A percentile compares a stretch with the other conserved stretches of the same genome.
These are phyloP conservation scores for Alternaria metachromatica DNA, from an alignment of 2,329 filamentous ascomycete genomes.

Conservation along the genomic window DNA sequence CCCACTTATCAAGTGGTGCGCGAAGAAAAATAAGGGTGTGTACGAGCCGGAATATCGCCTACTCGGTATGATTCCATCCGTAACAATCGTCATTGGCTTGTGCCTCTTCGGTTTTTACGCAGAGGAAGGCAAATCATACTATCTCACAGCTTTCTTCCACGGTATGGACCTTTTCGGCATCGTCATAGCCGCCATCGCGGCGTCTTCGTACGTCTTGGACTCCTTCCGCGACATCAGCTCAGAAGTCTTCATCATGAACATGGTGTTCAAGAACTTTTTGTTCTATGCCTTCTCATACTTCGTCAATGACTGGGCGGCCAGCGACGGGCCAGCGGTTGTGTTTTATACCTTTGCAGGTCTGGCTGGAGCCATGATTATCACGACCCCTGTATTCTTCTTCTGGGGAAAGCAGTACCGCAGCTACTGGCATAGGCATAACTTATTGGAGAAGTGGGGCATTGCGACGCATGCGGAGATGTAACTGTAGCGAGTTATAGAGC, in stretches of 20 bases:
- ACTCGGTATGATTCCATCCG: conserved; percentile 41
- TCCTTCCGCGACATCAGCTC: conserved; percentile 51
- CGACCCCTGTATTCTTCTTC: conserved; percentile 43
- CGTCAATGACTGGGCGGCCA: conserved; percentile 52
- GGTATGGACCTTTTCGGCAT: conserved; percentile 46
- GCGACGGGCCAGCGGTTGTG: conserved; percentile 43
- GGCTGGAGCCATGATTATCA: conserved; percentile 30
- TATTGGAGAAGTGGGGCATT: conserved; percentile 43
- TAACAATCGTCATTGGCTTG: conserved; percentile 47
- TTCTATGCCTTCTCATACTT: conserved; percentile 54
- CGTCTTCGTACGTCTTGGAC: conserved; percentile 49
- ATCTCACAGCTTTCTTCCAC: conserved; percentile 44
- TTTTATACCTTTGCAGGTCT: conserved; percentile 49
- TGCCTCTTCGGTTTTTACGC: conserved; percentile 50
- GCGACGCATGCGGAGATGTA: conserved; percentile 42
- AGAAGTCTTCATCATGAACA: conserved; percentile 54
- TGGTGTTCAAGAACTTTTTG: conserved; percentile 55
- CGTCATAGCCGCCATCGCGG: conserved; percentile 39
- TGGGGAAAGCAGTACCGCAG: conserved; percentile 46
- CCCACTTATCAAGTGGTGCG: conserved; percentile 51
- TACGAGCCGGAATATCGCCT: conserved; percentile 63
- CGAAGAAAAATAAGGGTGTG: conserved; percentile 58
- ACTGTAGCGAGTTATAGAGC: neutral
- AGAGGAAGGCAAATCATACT: conserved; percentile 27
- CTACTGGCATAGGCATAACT: conserved; percentile 43